A percentile compares a stretch with the other conserved stretches of the same genome.
phyloP scores from a whole-genome alignment of 768 basidiomycete genomes.

The Lactifluus subvellereus region DNA sequence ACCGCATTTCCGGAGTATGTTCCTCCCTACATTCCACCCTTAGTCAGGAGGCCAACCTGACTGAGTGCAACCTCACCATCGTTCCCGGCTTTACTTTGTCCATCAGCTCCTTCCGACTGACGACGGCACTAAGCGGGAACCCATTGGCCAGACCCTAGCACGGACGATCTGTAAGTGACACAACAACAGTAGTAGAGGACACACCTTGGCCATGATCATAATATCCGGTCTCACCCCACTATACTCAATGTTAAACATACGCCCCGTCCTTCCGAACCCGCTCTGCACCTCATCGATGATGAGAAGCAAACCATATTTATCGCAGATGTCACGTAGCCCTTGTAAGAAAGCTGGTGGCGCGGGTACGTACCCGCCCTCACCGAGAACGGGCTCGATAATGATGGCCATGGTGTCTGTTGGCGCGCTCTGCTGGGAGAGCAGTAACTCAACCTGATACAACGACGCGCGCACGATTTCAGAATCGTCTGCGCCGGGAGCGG shows the following conservation, averaged over 20 bases:
- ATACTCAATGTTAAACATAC: conserved; percentile 75
- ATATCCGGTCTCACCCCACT: conserved; percentile 86
- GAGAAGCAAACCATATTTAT: conserved; percentile 77
- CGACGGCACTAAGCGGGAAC: conserved; percentile 86
- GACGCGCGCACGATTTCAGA: conserved; percentile 55
- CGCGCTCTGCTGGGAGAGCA: conserved; percentile 73
- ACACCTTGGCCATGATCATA: conserved; percentile 82
- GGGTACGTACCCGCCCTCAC: conserved; percentile 93
- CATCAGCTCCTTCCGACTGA: conserved; percentile 74
- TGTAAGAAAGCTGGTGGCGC: conserved; percentile 75
- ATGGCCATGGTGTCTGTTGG: conserved; percentile 91
- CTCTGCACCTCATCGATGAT: conserved; percentile 86
- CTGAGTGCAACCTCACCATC: conserved; percentile 45
- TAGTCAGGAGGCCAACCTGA: background rate
- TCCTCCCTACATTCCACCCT: conserved; percentile 49
- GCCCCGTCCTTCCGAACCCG: conserved; percentile 86
- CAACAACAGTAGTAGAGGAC: background rate
- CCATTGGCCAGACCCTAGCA: conserved; percentile 78
- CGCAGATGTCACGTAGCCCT: conserved; percentile 79
- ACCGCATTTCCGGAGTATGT: conserved; percentile 93
- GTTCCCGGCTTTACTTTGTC: conserved; percentile 74
- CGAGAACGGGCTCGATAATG: conserved; percentile 87
- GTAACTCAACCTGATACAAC: conserved; percentile 75
- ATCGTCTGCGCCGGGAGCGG: conserved; percentile 49
- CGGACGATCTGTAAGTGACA: background rate